These are phyloP conservation scores for Yamadazyma laniorum DNA, from an alignment of 805 yeast species.

Conservation along the genomic window DNA sequence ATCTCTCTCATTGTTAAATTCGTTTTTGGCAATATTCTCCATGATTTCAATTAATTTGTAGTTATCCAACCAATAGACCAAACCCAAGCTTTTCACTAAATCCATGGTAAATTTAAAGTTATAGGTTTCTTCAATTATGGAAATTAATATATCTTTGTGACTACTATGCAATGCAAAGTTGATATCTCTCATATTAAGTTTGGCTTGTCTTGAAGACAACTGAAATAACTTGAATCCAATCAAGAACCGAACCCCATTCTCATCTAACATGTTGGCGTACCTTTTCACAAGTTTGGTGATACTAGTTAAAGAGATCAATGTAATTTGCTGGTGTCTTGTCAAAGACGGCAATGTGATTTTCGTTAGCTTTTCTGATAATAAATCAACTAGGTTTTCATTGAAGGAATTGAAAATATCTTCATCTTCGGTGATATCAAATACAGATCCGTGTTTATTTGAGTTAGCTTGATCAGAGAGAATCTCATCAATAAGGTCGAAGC, in stretches of 20 bases:
- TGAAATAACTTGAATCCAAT: constrained; percentile 69
- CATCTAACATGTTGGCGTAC: constrained; percentile 47
- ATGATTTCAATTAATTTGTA: constrained; percentile 36
- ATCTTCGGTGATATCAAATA: constrained; percentile 1
- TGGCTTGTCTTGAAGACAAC: constrained; percentile 45
- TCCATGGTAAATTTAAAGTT: constrained; percentile 56
- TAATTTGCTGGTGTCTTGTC: constrained; percentile 89
- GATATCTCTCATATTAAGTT: constrained; percentile 74
- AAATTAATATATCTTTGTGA: constrained; percentile 64
- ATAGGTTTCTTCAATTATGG: constrained; percentile 45
- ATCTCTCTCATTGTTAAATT: constrained; percentile 61
- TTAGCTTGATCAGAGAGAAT: constrained; percentile 9
- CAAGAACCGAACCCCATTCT: constrained; percentile 68
- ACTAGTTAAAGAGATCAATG: constrained; percentile 66
- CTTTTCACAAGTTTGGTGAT: constrained; percentile 57
- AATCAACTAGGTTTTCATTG: constrained; percentile 40
- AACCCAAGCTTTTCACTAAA: constrained; percentile 55
- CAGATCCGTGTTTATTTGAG: constrained; percentile 4
- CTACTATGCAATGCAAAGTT: constrained; percentile 86
- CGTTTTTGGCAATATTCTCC: constrained; percentile 71
- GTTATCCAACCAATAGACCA: constrained; percentile 65
- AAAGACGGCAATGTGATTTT: constrained; percentile 70
- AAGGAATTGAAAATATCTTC: constrained; percentile 36
- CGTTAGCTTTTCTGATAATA: constrained; percentile 58
- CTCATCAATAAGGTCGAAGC: constrained; percentile 22